Conservation (phyloP, 306 rosid species). For the Pterocarpus santalinus region DNA sequence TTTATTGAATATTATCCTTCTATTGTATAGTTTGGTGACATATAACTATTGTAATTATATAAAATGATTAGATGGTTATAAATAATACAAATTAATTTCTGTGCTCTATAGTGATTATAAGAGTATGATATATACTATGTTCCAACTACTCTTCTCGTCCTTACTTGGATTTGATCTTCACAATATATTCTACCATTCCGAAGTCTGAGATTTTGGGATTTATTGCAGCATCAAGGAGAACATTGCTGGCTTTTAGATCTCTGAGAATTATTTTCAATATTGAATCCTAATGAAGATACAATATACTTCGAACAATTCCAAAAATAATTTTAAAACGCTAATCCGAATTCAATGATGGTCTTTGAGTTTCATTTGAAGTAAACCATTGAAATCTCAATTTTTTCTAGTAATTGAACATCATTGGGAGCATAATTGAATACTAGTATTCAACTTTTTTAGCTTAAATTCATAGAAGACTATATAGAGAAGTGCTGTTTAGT, state of each 20-base stretch:
- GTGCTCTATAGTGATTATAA: not conserved
- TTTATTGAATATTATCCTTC: constrained; percentile 54
- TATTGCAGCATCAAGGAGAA: constrained; percentile 48
- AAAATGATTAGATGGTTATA: not conserved
- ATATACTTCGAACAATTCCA: constrained; percentile 51
- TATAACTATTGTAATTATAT: constrained; percentile 44
- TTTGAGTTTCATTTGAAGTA: constrained; percentile 30
- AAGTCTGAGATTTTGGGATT: constrained; percentile 59
- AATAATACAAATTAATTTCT: not conserved
- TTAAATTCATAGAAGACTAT: too few relatives aligned
- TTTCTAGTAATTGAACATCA: not conserved
- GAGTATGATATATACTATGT: constrained; percentile 51
- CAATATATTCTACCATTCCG: constrained; percentile 55
- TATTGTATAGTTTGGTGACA: constrained; percentile 60
- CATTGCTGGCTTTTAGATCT: constrained; percentile 58
- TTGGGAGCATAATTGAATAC: not conserved
- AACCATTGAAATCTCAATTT: not conserved
- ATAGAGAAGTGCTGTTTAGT: too few relatives aligned
- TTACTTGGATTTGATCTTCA: constrained; percentile 45
- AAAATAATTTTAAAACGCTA: constrained; percentile 43
- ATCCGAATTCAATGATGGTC: constrained; percentile 41
- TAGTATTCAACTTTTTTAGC: too few relatives aligned
- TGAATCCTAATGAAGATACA: constrained; percentile 61
- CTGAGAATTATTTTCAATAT: constrained; percentile 53
- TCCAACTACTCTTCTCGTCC: constrained; percentile 53